Conservation (phyloP, 331 rosid genomes). For the Telfairia occidentalis region DNA sequence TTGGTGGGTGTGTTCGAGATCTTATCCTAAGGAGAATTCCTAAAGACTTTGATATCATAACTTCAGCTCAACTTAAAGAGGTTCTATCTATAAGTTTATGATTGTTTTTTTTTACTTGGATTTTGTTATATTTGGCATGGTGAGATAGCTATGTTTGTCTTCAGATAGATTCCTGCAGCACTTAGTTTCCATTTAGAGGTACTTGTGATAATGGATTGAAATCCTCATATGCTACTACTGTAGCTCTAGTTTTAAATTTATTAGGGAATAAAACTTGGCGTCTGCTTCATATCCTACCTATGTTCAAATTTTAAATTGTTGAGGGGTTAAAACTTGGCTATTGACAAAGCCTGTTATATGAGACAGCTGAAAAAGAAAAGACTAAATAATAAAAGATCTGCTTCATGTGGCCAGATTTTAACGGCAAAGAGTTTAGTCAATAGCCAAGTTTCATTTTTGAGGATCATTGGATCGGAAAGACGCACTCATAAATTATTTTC, state of each 20-base stretch:
- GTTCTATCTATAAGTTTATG: slow-evolving; percentile 12
- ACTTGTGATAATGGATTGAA: not conserved
- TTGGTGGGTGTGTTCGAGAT: slow-evolving; percentile 42
- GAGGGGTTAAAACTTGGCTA: not conserved
- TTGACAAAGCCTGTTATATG: not conserved
- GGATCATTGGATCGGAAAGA: not conserved
- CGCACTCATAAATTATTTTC: not conserved
- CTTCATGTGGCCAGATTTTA: not conserved
- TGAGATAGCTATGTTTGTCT: not conserved
- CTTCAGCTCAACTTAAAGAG: slow-evolving; percentile 29
- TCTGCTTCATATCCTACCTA: not conserved
- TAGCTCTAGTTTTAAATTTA: not conserved
- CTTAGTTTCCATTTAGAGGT: not conserved
- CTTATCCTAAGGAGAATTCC: slow-evolving; percentile 31
- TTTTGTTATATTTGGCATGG: not conserved
- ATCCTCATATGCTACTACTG: not conserved
- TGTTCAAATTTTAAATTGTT: not conserved
- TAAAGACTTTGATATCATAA: slow-evolving; percentile 31
- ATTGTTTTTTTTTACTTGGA: not conserved
- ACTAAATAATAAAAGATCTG: not conserved
- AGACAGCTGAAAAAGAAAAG: not conserved
- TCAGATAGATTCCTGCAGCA: not conserved
- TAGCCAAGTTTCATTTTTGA: not conserved
- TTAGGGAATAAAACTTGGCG: not conserved
- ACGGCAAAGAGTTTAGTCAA: not conserved